Evolutionary conservation across 805 yeast species (phyloP).

Genomic region (Metschnikowia matae): DNA sequence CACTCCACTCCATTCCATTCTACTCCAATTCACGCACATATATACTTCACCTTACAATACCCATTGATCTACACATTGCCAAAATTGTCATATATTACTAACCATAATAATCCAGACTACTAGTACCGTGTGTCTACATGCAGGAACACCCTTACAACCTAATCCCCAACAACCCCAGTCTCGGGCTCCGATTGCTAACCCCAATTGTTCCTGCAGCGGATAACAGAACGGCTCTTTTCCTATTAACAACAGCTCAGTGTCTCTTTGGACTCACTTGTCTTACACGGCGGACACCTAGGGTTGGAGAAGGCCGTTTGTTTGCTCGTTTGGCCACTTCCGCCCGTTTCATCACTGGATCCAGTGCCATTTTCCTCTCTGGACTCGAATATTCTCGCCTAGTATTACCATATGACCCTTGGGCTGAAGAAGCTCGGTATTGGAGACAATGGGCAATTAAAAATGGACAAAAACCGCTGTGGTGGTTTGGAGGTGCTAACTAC

Average conservation of each 20-base stretch:
- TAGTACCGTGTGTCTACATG: not conserved
- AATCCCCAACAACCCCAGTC: conserved; percentile 43
- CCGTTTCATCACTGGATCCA: conserved; percentile 19
- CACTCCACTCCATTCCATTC: too few species aligned
- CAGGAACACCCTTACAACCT: not conserved
- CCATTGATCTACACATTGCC: too few species aligned
- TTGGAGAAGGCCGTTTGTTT: conserved; percentile 12
- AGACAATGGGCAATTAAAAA: conserved; percentile 46
- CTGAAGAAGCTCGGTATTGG: conserved; percentile 57
- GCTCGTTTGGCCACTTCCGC: conserved; percentile 7
- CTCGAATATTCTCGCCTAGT: conserved; percentile 52
- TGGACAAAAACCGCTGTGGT: conserved; percentile 48
- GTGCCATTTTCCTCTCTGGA: conserved; percentile 49
- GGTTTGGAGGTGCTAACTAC: conserved; percentile 65
- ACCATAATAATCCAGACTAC: too few species aligned
- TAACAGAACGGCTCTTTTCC: conserved; percentile 49
- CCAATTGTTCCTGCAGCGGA: conserved; percentile 74
- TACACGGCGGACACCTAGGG: conserved; percentile 10
- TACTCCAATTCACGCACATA: too few species aligned
- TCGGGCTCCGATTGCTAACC: conserved; percentile 63
- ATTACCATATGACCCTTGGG: conserved; percentile 62
- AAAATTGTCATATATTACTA: too few species aligned
- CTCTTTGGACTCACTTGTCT: conserved; percentile 37
- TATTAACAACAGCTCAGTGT: conserved; percentile 51
- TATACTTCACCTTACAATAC: too few species aligned